Evolutionary conservation across 371 early-diverging fungal genomes (phyloP).

Genomic region (Rhizopus arrhizus): DNA sequence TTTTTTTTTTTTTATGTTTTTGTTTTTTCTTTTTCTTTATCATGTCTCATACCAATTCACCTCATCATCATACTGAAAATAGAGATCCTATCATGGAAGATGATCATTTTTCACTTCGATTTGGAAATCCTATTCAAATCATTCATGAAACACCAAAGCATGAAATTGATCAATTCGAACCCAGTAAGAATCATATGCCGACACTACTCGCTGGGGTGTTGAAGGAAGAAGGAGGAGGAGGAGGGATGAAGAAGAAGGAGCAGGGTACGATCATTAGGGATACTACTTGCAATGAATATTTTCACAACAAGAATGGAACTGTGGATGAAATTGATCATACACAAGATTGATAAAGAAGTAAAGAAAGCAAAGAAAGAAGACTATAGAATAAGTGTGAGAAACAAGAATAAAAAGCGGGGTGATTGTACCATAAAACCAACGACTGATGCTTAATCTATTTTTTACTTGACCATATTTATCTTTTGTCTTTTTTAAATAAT

Average conservation of each 20-base stretch:
- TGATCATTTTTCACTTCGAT: conserved; percentile 40
- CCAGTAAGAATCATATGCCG: conserved; percentile 30
- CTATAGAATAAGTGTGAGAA: not conserved
- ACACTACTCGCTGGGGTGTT: conserved; percentile 15
- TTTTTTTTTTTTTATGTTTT: not conserved
- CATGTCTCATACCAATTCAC: not conserved
- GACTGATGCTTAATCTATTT: not conserved
- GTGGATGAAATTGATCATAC: conserved; percentile 36
- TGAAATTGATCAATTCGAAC: conserved; percentile 28
- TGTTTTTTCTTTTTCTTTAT: conserved; percentile 4
- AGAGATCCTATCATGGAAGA: conserved; percentile 47
- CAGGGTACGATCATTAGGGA: conserved; percentile 28
- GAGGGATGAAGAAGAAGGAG: conserved; percentile 9
- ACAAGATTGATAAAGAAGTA: conserved; percentile 2
- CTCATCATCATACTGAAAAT: conserved; percentile 13
- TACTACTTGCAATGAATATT: conserved; percentile 34
- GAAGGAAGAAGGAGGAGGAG: conserved; percentile 5
- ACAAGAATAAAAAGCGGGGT: not conserved
- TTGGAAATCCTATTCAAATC: conserved; percentile 43
- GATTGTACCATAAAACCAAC: too few relatives aligned
- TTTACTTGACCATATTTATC: conserved; percentile 11
- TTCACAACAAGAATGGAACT: conserved; percentile 30
- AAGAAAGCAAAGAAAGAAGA: not conserved
- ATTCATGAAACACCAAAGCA: conserved; percentile 37
- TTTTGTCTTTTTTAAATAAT: conserved; percentile 9